These are phyloP conservation scores for Colletotrichum orchidophilum DNA, from an alignment of 2,329 filamentous ascomycete genomes.

Conservation along the genomic window DNA sequence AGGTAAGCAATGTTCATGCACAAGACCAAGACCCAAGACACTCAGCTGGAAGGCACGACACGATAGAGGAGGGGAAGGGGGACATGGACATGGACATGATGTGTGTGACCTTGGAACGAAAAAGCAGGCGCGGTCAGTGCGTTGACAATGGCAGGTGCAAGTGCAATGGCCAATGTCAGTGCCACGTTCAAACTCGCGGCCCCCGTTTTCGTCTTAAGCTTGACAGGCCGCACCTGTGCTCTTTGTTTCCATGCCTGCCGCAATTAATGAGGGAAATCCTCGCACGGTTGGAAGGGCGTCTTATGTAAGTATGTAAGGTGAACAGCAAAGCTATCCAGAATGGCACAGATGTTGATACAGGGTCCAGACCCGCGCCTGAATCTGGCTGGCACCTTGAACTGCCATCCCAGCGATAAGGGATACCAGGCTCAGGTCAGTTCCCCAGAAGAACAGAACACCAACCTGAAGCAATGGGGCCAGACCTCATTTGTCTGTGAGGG, in stretches of 20 bases:
- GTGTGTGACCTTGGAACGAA: not conserved
- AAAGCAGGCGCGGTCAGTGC: not conserved
- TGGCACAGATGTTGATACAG: not conserved
- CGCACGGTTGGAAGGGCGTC: no score
- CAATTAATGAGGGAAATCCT: no score
- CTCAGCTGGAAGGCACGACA: not conserved
- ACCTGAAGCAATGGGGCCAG: not conserved
- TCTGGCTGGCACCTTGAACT: not conserved
- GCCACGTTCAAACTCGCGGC: not conserved
- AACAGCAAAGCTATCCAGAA: not conserved
- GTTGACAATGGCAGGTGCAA: not conserved
- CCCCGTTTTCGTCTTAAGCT: not conserved
- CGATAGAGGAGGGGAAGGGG: not conserved
- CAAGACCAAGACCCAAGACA: not conserved
- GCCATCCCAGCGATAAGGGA: not conserved
- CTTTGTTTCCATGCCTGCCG: no score
- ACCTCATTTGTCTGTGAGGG: not conserved
- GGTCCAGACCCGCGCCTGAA: not conserved
- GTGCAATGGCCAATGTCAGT: not conserved
- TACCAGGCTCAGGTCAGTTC: not conserved
- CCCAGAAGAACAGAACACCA: not conserved
- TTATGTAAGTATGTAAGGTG: not conserved
- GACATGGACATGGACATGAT: not conserved
- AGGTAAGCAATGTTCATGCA: slow-evolving; percentile 17
- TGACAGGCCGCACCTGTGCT: not conserved